Percentiles rank a stretch among this genome's conserved stretches.
Evolutionary conservation across 163 green algal genomes (phyloP).

Genomic region (Coccomyxa subellipsoidea): DNA sequence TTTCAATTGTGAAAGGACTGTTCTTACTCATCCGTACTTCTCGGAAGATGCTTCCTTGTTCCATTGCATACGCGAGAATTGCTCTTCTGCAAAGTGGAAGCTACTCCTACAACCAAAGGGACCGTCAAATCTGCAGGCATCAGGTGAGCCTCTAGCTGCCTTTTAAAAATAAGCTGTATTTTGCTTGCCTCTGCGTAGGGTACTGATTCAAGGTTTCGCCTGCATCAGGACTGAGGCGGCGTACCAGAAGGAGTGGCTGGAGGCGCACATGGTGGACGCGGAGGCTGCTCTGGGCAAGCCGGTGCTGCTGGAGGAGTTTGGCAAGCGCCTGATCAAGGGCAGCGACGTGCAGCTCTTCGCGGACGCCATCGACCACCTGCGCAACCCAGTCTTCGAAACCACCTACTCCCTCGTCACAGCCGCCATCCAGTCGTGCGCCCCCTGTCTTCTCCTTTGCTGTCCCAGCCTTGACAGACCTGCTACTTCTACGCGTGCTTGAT

Average conservation of each 20-base stretch:
- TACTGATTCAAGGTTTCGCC: neutral
- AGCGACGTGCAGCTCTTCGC: conserved; percentile 2
- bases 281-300: conserved; percentile 27
- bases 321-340: conserved; percentile 25
- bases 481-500: too few species aligned
- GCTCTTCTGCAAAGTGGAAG: too few species aligned
- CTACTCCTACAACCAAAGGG: too few species aligned
- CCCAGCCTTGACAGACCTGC: neutral
- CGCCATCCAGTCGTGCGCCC: conserved; percentile 14
- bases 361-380: conserved; percentile 14
- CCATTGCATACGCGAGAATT: too few species aligned
- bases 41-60: too few species aligned
- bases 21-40: too few species aligned
- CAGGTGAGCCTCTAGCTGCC: too few species aligned
- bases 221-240: neutral
- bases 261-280: conserved; percentile 25
- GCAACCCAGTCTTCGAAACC: conserved; percentile 26
- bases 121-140: too few species aligned
- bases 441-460: neutral
- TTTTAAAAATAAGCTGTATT: too few species aligned
- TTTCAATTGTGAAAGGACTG: too few species aligned
- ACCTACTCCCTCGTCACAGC: conserved; percentile 14
- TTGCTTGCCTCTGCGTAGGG: neutral
- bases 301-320: conserved; percentile 43
- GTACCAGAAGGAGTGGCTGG: conserved; percentile 28